phyloP scores from a whole-genome alignment of 257 asterid genomes.

The Ballota nigra region DNA sequence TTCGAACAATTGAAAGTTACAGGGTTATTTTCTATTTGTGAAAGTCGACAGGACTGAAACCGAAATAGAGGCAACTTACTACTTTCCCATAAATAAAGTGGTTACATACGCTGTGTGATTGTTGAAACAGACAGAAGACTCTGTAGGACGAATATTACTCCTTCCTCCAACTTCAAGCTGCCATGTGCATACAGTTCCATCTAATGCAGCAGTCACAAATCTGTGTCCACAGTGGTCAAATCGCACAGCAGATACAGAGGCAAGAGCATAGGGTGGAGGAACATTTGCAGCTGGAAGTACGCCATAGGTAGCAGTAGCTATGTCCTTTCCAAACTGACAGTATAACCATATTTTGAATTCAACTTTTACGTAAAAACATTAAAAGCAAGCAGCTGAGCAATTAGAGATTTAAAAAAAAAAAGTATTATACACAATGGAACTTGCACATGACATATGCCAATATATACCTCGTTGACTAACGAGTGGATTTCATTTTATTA shows the following conservation, averaged over 20 bases:
- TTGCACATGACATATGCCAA: constrained; percentile 1
- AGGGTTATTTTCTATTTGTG: not conserved
- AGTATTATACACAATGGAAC: not conserved
- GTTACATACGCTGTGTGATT: constrained; percentile 77
- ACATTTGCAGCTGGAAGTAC: constrained; percentile 97
- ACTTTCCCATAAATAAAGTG: not conserved
- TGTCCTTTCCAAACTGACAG: constrained; percentile 87
- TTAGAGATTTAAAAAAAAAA: no score
- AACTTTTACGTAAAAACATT: constrained; percentile 17
- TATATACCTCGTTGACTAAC: not conserved
- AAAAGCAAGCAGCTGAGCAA: not conserved
- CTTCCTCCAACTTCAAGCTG: constrained; percentile 99
- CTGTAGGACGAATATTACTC: constrained; percentile 85
- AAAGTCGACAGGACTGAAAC: not conserved
- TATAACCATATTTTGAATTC: constrained; percentile 25
- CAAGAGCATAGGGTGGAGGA: constrained; percentile 88
- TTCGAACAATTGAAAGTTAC: not conserved
- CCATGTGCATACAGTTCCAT: constrained; percentile 98
- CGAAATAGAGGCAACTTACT: not conserved
- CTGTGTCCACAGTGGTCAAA: constrained; percentile 94
- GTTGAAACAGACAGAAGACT: constrained; percentile 85
- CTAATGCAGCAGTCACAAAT: constrained; percentile 87
- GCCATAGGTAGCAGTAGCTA: constrained; percentile 92
- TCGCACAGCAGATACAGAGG: constrained; percentile 81
- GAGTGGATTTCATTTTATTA: not conserved